Base-by-base conservation (phyloP, 768 basidiomycete genomes). In the Auricularia sp. region DNA sequence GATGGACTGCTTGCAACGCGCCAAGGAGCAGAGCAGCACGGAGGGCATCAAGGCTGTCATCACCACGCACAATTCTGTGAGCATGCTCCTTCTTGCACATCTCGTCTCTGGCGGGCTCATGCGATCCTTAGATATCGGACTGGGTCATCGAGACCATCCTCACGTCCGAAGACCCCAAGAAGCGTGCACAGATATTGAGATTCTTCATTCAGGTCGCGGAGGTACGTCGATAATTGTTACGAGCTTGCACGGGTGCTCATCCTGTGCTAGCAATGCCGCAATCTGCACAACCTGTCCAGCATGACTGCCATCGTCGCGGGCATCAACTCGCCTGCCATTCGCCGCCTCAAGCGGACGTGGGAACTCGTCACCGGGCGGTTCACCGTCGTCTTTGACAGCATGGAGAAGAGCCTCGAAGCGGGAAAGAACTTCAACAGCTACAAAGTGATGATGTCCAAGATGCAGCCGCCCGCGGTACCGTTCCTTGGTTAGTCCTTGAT, bases 271-370 rank as follows among this genome's bases (percentile, higher is more conserved):
- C 90, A 91, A 42, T 96, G 95, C 73, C 90, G 91, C 58, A 75
- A 76, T 14, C 77, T 98, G 68, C 91, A 96, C 74, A 98, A 98
- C 76, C 98, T 93, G 76, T 95, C 94, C 21, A 91, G 87, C n/a
- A 92, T 98, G 87, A 91, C 93, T 66, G 93, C 94, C 39, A 90
- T 98, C 64, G 87, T 94, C 42, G 96, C 96, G 14, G 96, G 94
- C 6, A 79, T 98, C 62, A 95, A 96, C 69, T 91, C 91, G 1
- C 90, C 96, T n/a, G 93, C 93, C 16, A 94, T 98, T 66, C 87
- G 90, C 53, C 86, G 96, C 7, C 79, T 98, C 65, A 95, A 93
- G 73, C 85, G 96, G 61, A 96, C 96, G 3, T 95, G 93, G 88
- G 93, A 97, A 67, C 85, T 88, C 75, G 85, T 98, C 66, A 87